Conservation (phyloP, 2,329 filamentous ascomycete genomes). For the Alternaria gaisen region DNA sequence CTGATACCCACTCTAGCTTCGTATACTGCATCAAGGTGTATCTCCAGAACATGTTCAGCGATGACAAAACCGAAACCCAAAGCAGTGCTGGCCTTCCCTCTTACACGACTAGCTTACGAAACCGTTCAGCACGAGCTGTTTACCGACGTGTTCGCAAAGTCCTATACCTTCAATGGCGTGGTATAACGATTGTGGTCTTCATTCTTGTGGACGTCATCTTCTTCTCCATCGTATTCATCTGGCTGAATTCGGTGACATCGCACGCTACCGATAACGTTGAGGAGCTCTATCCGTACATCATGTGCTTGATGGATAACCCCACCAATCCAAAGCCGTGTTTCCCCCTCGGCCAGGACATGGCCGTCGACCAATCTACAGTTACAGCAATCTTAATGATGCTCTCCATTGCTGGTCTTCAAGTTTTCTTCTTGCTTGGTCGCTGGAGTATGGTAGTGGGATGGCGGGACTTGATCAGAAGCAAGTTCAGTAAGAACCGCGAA, state of each 20-base stretch:
- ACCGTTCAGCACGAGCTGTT: constrained; percentile 84
- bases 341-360: constrained; percentile 65
- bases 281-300: constrained; percentile 71
- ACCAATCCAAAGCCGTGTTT: constrained; percentile 75
- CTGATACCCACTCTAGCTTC: constrained; percentile 48
- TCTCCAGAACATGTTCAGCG: constrained; percentile 77
- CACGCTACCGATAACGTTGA: constrained; percentile 63
- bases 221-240: constrained; percentile 90
- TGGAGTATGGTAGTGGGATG: constrained; percentile 88
- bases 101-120: constrained; percentile 73
- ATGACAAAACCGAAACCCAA: constrained; percentile 73
- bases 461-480: constrained; percentile 68
- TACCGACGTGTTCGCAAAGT: constrained; percentile 88
- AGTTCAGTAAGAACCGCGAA: constrained; percentile 70
- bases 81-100: constrained; percentile 74
- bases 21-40: constrained; percentile 96
- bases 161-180: constrained; percentile 91
- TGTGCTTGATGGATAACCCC: constrained; percentile 69
- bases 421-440: constrained; percentile 80
- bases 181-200: constrained; percentile 86
- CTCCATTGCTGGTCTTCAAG: constrained; percentile 83
- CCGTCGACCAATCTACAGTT: constrained; percentile 79
- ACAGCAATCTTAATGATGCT: constrained; percentile 84
- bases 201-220: constrained; percentile 93
- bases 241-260: constrained; percentile 72